Conservation (phyloP, 495 filamentous ascomycete species). For the Hypomontagnella submonticulosa region DNA sequence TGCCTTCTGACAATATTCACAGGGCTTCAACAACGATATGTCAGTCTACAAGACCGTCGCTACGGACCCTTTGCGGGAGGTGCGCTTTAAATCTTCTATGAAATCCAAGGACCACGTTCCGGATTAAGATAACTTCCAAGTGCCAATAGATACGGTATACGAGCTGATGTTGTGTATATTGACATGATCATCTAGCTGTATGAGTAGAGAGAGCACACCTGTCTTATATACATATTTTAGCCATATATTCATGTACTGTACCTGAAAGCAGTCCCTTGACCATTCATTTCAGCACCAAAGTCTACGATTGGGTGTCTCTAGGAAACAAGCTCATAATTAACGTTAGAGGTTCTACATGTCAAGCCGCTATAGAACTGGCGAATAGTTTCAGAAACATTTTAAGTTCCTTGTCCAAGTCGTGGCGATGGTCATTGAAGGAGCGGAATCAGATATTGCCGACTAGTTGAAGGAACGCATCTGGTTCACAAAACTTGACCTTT, state of each 20-base stretch:
- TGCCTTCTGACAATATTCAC: conserved; percentile 21
- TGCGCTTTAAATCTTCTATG: conserved; percentile 30
- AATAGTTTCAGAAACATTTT: conserved; percentile 21
- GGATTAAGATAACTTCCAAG: conserved; percentile 15
- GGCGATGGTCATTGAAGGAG: conserved; percentile 7
- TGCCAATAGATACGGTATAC: no score
- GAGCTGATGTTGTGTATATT: no score
- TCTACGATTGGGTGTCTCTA: conserved; percentile 40
- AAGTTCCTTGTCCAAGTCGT: conserved; percentile 32
- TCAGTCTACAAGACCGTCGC: conserved; percentile 45
- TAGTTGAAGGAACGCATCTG: conserved; percentile 30
- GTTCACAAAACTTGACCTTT: conserved; percentile 60
- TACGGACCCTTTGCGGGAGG: conserved; percentile 16
- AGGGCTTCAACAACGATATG: conserved; percentile 50
- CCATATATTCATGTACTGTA: no score
- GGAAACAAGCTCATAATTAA: conserved; percentile 21
- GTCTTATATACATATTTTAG: no score
- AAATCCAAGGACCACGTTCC: conserved; percentile 26
- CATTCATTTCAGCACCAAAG: no score
- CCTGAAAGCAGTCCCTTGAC: no score
- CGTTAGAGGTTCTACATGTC: conserved; percentile 33
- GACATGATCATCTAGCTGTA: no score
- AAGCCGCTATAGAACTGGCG: conserved; percentile 23
- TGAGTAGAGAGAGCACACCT: no score
- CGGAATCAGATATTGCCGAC: conserved; percentile 12